A percentile compares a stretch with the other conserved stretches of the same genome.
phyloP scores from a whole-genome alignment of 306 rosid genomes.

The Leucaena leucocephala region DNA sequence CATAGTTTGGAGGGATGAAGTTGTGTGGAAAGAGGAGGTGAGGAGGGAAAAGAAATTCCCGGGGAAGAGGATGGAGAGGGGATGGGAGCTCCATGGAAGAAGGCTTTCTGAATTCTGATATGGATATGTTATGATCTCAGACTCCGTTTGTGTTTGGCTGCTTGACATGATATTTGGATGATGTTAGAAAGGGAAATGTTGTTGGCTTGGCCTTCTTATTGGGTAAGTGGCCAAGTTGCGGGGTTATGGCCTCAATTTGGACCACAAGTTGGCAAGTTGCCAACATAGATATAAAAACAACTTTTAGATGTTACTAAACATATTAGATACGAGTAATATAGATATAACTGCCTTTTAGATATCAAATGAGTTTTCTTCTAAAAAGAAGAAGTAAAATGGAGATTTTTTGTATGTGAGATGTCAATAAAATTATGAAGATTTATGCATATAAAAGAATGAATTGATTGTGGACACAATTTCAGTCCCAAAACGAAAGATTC shows the following conservation, averaged over 20 bases:
- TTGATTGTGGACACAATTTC: neutral
- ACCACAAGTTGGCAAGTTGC: neutral
- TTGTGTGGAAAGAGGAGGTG: slow-evolving; percentile 55
- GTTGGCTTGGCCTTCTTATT: slow-evolving; percentile 33
- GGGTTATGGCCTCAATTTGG: slow-evolving; percentile 5
- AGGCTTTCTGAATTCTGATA: neutral
- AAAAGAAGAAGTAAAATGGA: too few relatives aligned
- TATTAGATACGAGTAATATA: too few relatives aligned
- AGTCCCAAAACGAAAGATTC: neutral
- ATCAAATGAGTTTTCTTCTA: too few relatives aligned
- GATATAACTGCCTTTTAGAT: too few relatives aligned
- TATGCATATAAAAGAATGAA: too few relatives aligned
- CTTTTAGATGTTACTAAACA: neutral
- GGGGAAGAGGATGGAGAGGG: neutral
- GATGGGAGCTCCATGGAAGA: slow-evolving; percentile 55
- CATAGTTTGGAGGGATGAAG: slow-evolving; percentile 61
- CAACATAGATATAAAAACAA: neutral
- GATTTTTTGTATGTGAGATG: too few relatives aligned
- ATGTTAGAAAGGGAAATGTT: neutral
- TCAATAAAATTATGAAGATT: too few relatives aligned
- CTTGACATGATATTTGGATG: neutral
- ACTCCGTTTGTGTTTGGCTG: neutral
- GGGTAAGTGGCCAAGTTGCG: slow-evolving; percentile 47
- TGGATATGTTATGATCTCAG: neutral
- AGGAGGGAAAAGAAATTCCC: slow-evolving; percentile 52